phyloP scores from a whole-genome alignment of 495 filamentous ascomycete species.

The Xanthoparmelia taractica region DNA sequence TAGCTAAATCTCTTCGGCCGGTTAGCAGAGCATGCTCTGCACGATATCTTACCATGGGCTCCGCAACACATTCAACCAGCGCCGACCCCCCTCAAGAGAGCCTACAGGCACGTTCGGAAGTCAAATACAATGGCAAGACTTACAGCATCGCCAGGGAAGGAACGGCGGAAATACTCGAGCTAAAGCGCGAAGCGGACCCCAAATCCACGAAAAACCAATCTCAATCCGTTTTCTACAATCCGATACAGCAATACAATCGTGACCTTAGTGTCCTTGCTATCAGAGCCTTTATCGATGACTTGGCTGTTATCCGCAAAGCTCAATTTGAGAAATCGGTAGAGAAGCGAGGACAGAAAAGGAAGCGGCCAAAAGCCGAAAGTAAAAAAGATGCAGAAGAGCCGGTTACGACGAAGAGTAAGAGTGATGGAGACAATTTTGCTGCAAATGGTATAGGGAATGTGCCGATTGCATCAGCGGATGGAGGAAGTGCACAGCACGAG shows the following conservation, averaged over 20 bases:
- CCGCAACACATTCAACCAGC: not conserved
- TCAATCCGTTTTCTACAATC: constrained; percentile 94
- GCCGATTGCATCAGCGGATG: not conserved
- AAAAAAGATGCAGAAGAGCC: constrained; percentile 14
- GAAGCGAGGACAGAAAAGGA: constrained; percentile 27
- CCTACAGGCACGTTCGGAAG: not conserved
- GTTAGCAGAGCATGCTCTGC: constrained; percentile 1
- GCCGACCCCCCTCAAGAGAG: not conserved
- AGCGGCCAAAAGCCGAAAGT: constrained; percentile 18
- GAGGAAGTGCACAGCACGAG: not conserved
- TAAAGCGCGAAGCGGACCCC: constrained; percentile 38
- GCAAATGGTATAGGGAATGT: not conserved
- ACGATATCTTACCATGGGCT: constrained; percentile 1
- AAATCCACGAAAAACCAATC: constrained; percentile 34
- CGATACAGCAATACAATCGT: constrained; percentile 96
- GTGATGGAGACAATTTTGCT: not conserved
- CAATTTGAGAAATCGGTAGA: constrained; percentile 32
- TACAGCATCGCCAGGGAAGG: constrained; percentile 65
- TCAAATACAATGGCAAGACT: constrained; percentile 39
- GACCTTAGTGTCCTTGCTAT: constrained; percentile 91
- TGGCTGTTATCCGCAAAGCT: constrained; percentile 33
- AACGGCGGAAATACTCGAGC: constrained; percentile 56
- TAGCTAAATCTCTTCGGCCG: not conserved
- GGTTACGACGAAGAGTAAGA: not conserved
- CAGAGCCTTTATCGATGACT: constrained; percentile 68